Evolutionary conservation across 1,139 yeast genomes (phyloP).

Genomic region (Saccharomyces hybrid): DNA sequence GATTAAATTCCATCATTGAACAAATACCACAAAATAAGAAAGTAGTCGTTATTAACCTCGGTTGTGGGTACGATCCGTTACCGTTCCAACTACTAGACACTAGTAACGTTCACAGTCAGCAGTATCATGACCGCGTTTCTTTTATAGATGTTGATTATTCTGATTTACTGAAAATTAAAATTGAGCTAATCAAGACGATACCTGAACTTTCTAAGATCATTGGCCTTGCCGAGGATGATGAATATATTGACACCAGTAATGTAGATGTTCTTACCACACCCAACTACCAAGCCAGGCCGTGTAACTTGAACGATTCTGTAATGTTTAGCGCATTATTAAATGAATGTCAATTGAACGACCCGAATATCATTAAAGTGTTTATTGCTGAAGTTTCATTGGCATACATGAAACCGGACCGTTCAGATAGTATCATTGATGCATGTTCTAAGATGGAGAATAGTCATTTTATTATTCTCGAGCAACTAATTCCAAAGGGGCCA

Average conservation of each 20-base stretch:
- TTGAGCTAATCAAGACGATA: slow-evolving; percentile 43
- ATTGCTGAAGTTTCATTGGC: slow-evolving; percentile 81
- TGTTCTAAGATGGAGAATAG: slow-evolving; percentile 41
- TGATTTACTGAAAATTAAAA: slow-evolving; percentile 51
- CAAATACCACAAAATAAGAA: slow-evolving; percentile 16
- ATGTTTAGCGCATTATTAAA: slow-evolving; percentile 38
- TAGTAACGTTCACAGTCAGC: slow-evolving; percentile 19
- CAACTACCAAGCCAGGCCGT: slow-evolving; percentile 55
- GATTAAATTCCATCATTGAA: slow-evolving; percentile 39
- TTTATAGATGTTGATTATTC: slow-evolving; percentile 76
- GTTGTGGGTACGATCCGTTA: slow-evolving; percentile 77
- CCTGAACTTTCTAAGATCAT: slow-evolving; percentile 43
- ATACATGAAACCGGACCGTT: slow-evolving; percentile 62
- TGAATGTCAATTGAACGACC: slow-evolving; percentile 18
- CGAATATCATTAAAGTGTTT: slow-evolving; percentile 45
- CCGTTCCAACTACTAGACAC: slow-evolving; percentile 58
- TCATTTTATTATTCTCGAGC: slow-evolving; percentile 65
- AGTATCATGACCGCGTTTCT: slow-evolving; percentile 31
- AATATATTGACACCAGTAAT: not conserved
- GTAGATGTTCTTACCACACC: slow-evolving; percentile 36
- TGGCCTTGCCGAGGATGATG: slow-evolving; percentile 29
- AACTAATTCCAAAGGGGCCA: slow-evolving; percentile 57
- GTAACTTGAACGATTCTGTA: slow-evolving; percentile 52
- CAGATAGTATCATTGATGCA: slow-evolving; percentile 55
- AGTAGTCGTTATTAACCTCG: slow-evolving; percentile 53